Conservation (phyloP, 192 early-diverging fungal species). For the Coemansia sp. region DNA sequence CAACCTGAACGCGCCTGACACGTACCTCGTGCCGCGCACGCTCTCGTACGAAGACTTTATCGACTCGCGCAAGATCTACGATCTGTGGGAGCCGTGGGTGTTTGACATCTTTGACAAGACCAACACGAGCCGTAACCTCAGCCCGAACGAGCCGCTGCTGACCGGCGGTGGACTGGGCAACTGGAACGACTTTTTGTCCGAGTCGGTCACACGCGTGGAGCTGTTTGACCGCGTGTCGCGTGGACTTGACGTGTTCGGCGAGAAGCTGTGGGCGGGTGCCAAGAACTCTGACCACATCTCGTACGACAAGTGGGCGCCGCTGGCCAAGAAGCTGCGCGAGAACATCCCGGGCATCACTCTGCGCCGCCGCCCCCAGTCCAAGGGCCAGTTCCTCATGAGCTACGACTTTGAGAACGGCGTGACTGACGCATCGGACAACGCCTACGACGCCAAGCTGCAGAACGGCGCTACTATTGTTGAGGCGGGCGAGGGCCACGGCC, state of each 20-base stretch:
- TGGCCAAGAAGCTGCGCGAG: constrained; percentile 52
- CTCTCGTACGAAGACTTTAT: constrained; percentile 37
- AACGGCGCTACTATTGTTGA: constrained; percentile 43
- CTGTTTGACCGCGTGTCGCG: constrained; percentile 44
- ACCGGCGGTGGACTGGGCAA: constrained; percentile 49
- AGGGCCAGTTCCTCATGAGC: constrained; percentile 40
- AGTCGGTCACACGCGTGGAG: constrained; percentile 52
- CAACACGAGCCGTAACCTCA: constrained; percentile 43
- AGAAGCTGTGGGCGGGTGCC: constrained; percentile 52
- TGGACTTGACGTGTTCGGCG: constrained; percentile 40
- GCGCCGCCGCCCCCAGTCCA: constrained; percentile 29
- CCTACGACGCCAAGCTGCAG: constrained; percentile 46
- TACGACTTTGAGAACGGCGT: constrained; percentile 46
- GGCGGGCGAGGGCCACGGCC: constrained; percentile 39
- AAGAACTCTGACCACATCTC: constrained; percentile 37
- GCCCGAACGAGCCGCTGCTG: constrained; percentile 32
- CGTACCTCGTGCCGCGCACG: constrained; percentile 51
- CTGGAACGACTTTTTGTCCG: constrained; percentile 51
- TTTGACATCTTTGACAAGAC: constrained; percentile 44
- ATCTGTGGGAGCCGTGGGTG: constrained; percentile 50
- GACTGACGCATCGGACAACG: constrained; percentile 43
- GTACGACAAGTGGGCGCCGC: constrained; percentile 42
- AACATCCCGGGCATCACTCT: constrained; percentile 51
- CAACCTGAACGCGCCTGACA: constrained; percentile 50
- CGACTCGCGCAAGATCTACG: constrained; percentile 39